Evolutionary conservation across 352 stramenopile genomes (phyloP).

Genomic region (Globisporangium middletonii): DNA sequence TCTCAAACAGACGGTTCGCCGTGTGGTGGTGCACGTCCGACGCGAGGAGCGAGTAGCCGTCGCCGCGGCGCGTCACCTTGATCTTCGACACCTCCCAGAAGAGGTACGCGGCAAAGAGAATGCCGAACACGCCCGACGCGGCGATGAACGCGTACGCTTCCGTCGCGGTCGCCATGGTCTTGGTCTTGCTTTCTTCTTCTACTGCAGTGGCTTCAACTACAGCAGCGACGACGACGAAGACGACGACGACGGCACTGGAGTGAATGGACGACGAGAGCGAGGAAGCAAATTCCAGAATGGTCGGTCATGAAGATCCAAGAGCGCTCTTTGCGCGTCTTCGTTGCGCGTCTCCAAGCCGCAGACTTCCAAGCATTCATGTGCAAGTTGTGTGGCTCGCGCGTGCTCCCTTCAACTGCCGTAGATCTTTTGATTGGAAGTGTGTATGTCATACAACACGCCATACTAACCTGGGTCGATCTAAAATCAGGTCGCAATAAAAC

Average conservation of each 20-base stretch:
- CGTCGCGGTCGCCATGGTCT: conserved; percentile 43
- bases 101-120: conserved; percentile 77
- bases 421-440: no score
- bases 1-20: conserved; percentile 83
- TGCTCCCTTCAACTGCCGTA: conserved; percentile 12
- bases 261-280: conserved; percentile 5
- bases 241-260: conserved; percentile 3
- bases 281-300: conserved; percentile 72
- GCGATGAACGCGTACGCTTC: conserved; percentile 70
- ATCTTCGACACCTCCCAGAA: conserved; percentile 89
- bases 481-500: no score
- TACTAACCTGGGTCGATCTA: no score
- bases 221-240: conserved; percentile 1
- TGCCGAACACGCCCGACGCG: conserved; percentile 58
- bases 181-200: conserved; percentile 1
- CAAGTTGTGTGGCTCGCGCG: background rate
- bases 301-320: conserved; percentile 11
- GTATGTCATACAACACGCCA: no score
- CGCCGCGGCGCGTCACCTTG: conserved; percentile 78
- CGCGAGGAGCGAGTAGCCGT: conserved; percentile 75
- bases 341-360: no score
- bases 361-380: no score
- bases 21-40: conserved; percentile 76
- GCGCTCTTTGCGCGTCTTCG: background rate
- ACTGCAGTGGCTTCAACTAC: background rate